Evolutionary conservation across 1,284 basidiomycete species (phyloP), one percentile per base, ranked within the genome.

Genomic region (Anthracocystis walkeri): DNA sequence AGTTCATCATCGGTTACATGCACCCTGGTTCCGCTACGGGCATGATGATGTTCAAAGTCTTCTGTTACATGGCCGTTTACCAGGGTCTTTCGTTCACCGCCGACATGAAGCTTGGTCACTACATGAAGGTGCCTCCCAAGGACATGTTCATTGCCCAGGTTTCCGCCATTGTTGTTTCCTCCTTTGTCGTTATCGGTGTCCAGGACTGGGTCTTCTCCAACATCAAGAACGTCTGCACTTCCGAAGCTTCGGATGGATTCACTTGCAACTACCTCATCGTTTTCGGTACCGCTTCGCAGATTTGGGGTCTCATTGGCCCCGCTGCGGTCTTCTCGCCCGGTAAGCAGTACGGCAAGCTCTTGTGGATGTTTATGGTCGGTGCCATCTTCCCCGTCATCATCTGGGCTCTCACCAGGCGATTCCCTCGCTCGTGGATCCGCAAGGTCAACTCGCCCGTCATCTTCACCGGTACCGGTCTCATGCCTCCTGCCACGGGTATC

Each of bases 1-100:
- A 95, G 85, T 86, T 94, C 72, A 86, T 94, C 63, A 89, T 88
- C 11, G 93, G 93, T 3, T 94, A 93, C 86, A 87, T 91, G 65
- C 86, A 92, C 51, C 92, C 92, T 23, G 92, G 91, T 16, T 88
- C 88, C 49, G 93, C 93, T 2, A 87, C 93, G 59, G 92, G 92
- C 58, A 91, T 92, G 84, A 91, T 92, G 89, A 87, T 94, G 67
- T 94, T 94, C 90, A 94, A 94, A 87, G 87, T 88, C 7, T 88
- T 90, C 77, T 89, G 89, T 27, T 90, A 89, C 84, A 89, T 89
- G 66, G 87, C 90, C 4, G 89, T 90, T 44, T 87, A 86, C 61
- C 92, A 93, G 84, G 90, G 87, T 18, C 79, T 90, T 56, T 82
- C 82, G 27, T 92, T 92, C 84, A 89, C 90, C 4, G 88, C 88